Conservation (phyloP, 177 flowering plant genomes). For the Telopea speciosissima region DNA sequence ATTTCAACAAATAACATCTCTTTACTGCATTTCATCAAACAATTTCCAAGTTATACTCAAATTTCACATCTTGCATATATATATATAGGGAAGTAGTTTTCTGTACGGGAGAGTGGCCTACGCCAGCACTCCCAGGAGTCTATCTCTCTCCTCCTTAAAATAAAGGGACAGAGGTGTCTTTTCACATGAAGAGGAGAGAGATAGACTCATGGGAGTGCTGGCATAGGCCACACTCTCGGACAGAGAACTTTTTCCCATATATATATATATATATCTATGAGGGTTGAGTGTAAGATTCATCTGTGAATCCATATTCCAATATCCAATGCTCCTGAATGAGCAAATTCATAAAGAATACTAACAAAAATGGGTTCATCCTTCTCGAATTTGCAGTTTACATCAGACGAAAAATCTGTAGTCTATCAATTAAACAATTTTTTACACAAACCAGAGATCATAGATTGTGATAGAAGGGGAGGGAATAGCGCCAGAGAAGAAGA, state of each 20-base stretch:
- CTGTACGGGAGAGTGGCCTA: no score
- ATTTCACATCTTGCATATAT: no score
- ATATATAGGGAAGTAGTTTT: no score
- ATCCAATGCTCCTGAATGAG: slow-evolving; percentile 48
- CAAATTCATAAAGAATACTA: slow-evolving; percentile 47
- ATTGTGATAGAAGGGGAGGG: no score
- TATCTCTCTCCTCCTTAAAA: no score
- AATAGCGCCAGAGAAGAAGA: no score
- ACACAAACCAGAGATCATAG: slow-evolving; percentile 51
- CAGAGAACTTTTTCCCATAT: slow-evolving; percentile 51
- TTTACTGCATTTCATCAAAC: slow-evolving; percentile 28
- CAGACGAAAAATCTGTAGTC: slow-evolving; percentile 38
- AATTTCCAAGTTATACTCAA: no score
- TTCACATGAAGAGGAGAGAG: no score
- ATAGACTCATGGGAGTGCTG: no score
- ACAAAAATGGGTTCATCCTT: slow-evolving; percentile 49
- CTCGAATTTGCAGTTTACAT: slow-evolving; percentile 34
- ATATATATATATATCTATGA: slow-evolving; percentile 55
- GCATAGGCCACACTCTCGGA: no score
- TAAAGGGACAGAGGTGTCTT: no score
- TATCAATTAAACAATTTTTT: slow-evolving; percentile 55
- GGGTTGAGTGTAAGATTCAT: slow-evolving; percentile 34
- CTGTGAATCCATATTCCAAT: slow-evolving; percentile 55
- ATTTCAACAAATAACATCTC: slow-evolving; percentile 47
- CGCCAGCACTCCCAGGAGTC: slow-evolving; percentile 39